Evolutionary conservation across 441 rosid genomes (phyloP).

Genomic region (Arabidopsis hybrid): DNA sequence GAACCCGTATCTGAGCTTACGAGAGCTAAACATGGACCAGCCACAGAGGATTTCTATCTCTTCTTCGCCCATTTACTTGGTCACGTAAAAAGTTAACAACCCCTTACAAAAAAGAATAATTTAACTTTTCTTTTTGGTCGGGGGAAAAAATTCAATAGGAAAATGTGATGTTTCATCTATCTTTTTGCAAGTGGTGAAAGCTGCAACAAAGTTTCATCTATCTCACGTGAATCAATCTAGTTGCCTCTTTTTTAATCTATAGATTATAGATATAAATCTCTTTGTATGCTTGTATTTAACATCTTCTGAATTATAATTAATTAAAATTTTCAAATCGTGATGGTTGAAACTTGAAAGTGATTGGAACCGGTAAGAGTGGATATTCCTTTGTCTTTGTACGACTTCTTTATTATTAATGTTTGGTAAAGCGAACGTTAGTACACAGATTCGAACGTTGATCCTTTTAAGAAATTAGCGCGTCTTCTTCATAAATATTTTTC

Average conservation of each 20-base stretch:
- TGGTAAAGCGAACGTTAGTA: background rate
- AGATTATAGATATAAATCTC: background rate
- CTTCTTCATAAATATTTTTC: background rate
- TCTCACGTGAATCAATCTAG: constrained; percentile 33
- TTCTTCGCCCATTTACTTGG: constrained; percentile 75
- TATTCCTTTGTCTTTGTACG: constrained; percentile 19
- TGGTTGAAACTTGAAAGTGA: constrained; percentile 33
- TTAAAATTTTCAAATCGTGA: constrained; percentile 10
- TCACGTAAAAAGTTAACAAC: constrained; percentile 51
- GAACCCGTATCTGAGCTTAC: constrained; percentile 74
- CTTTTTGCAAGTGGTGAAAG: constrained; percentile 34
- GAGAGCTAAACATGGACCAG: constrained; percentile 82
- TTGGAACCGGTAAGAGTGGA: constrained; percentile 28
- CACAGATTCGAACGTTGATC: constrained; percentile 15
- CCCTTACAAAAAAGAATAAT: background rate
- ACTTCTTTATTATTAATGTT: background rate
- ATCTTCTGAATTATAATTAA: background rate
- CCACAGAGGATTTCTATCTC: constrained; percentile 54
- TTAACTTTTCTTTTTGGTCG: background rate
- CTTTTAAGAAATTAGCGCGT: background rate
- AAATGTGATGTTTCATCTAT: constrained; percentile 11
- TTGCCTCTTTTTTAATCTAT: background rate
- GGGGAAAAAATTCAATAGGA: background rate
- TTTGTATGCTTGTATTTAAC: constrained; percentile 7
- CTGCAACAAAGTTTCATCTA: constrained; percentile 32